These are phyloP conservation scores for Apiospora koreana DNA, from an alignment of 2,329 filamentous ascomycete species.

Conservation along the genomic window DNA sequence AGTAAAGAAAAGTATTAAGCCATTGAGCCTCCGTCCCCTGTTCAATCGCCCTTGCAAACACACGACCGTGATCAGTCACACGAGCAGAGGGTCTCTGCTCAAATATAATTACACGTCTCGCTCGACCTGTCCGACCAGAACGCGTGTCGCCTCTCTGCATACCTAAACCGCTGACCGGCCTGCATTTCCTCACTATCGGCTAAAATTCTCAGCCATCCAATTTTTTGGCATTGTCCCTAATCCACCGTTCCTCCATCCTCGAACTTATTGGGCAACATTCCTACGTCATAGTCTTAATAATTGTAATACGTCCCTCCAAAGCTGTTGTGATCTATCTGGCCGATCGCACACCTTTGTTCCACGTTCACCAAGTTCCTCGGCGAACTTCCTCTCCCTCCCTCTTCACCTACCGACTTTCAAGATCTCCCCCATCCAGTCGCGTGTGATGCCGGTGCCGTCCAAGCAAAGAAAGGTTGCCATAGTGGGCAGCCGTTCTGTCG, in stretches of 20 bases:
- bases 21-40: not conserved
- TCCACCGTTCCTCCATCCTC: not conserved
- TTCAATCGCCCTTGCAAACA: not conserved
- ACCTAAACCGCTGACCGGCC: not conserved
- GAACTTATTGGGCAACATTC: conserved; percentile 12
- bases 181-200: not conserved
- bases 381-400: not conserved
- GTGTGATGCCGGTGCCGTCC: conserved; percentile 64
- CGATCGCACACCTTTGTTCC: conserved; percentile 15
- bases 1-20: too few species aligned
- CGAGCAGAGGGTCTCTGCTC: not conserved
- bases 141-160: not conserved
- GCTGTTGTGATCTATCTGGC: conserved; percentile 13
- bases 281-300: conserved; percentile 17
- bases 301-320: conserved; percentile 7
- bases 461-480: conserved; percentile 96
- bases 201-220: conserved; percentile 8
- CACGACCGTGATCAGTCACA: not conserved
- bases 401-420: not conserved
- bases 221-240: conserved; percentile 1
- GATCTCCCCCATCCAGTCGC: not conserved
- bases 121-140: not conserved
- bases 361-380: conserved; percentile 10
- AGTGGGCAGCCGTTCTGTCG: conserved; percentile 88
- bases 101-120: not conserved